Evolutionary conservation across 768 basidiomycete species (phyloP).

Genomic region (Mycena galopus): DNA sequence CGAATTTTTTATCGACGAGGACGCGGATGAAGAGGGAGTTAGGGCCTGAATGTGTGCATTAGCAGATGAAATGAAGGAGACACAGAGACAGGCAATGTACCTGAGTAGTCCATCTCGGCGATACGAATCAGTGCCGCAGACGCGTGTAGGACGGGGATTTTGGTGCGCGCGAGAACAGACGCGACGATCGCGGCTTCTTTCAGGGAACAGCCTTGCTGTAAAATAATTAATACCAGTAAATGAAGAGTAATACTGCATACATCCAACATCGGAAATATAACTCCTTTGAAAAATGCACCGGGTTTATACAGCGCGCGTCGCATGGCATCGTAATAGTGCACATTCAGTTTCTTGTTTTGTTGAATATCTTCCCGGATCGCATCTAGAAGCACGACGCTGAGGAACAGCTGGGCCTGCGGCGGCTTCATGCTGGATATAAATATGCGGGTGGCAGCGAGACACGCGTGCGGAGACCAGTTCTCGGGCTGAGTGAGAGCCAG

Average conservation of each 20-base stretch:
- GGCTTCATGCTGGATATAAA: conserved; percentile 99
- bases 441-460: conserved; percentile 92
- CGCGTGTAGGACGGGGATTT: conserved; percentile 96
- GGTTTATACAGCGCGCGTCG: conserved; percentile 96
- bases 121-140: conserved; percentile 94
- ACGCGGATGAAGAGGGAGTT: conserved; percentile 98
- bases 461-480: conserved; percentile 96
- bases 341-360: conserved; percentile 88
- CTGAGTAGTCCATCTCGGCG: conserved; percentile 96
- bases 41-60: conserved; percentile 66
- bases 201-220: conserved; percentile 82
- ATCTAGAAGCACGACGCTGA: conserved; percentile 92
- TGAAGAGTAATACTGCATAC: conserved; percentile 57
- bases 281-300: conserved; percentile 97
- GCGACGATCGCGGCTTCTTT: conserved; percentile 96
- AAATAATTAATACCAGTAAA: neutral
- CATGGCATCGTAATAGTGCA: conserved; percentile 94
- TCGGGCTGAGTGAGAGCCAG: conserved; percentile 93
- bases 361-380: conserved; percentile 91
- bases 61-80: neutral
- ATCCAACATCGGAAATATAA: conserved; percentile 95
- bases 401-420: conserved; percentile 90
- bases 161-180: conserved; percentile 90
- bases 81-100: conserved; percentile 52
- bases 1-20: conserved; percentile 96